Evolutionary conservation across 495 filamentous ascomycete genomes (phyloP).

Genomic region (Aspergillus diversus): DNA sequence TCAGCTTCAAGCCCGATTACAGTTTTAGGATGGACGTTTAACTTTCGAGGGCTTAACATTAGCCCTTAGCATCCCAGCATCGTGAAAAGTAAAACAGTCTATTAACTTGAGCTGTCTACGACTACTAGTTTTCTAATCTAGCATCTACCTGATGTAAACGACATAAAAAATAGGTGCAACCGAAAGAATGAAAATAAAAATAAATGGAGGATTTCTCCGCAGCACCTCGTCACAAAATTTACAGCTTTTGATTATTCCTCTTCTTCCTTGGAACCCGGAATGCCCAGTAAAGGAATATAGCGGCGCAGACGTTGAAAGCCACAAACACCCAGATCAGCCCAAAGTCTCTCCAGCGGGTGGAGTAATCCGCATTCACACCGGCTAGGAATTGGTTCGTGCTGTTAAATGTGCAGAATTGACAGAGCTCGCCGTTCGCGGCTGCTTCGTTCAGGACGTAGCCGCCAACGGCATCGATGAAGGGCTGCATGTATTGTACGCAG

Average conservation of each 20-base stretch:
- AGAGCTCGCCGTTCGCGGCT: constrained; percentile 35
- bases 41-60: too few species aligned
- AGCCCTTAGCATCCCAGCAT: too few species aligned
- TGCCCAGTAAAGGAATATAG: constrained; percentile 70
- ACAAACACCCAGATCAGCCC: constrained; percentile 63
- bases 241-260: background rate
- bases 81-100: too few species aligned
- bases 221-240: background rate
- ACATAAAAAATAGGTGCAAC: too few species aligned
- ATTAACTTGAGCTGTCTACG: too few species aligned
- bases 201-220: too few species aligned
- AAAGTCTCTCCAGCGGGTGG: constrained; percentile 44
- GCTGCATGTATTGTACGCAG: constrained; percentile 53
- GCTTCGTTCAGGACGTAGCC: constrained; percentile 29
- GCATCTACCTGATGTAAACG: too few species aligned
- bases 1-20: too few species aligned
- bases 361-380: constrained; percentile 39
- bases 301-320: constrained; percentile 65
- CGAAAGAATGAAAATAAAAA: too few species aligned
- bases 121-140: too few species aligned
- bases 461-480: constrained; percentile 6
- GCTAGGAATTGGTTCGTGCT: constrained; percentile 48
- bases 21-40: too few species aligned
- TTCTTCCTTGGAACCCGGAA: constrained; percentile 65
- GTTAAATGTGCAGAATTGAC: constrained; percentile 44